Base-by-base conservation (phyloP, 345 rosid genomes). In the Salix arbutifolia region DNA sequence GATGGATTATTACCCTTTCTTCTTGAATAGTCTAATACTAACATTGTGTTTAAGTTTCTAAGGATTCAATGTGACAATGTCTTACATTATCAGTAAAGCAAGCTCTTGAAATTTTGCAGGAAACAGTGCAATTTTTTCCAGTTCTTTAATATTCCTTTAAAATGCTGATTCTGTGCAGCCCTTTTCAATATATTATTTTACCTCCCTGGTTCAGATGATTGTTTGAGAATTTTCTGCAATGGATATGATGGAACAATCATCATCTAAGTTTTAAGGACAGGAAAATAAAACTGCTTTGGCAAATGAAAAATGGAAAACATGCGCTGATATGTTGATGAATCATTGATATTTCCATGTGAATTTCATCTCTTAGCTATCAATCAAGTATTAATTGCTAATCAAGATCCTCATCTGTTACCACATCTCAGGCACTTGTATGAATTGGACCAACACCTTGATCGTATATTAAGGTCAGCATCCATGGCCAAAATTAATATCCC, bases 401-500 rank as follows among this genome's bases (percentile, higher is more conserved):
- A 38, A 58, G 65, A 65, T 67, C 40, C 67, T 13, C 69, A 9
- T 19, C 13, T n/a, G 23, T 72, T 76, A 74, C 38, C 17, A 44
- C 62, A 33, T 77, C 72, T 65, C 84, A 95, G 97, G 50, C 77
- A 85, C 79, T 93, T 95, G 35, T 90, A 93, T 79, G 97, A 93
- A 82, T 70, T 95, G 80, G 97, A 92, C 76, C 97, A 95, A 83
- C 97, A 95, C 74, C 91, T 95, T 46, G 97, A 91, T 73, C 97
- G 97, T 61, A 89, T 95, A 71, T 1, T 93, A 78, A 86, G 88
- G 69, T 95, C 98, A 44, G 94, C 99, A 2, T 91, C 91, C 62
- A 80, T 79, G 92, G 90, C 98, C 38, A 95, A 86, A 76, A 90
- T 95, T 35, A 71, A 74, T 21, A 90, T 80, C 26, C 94, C 90